Evolutionary conservation across 2,329 filamentous ascomycete genomes (phyloP).

Genomic region (Colletotrichum graminicola): DNA sequence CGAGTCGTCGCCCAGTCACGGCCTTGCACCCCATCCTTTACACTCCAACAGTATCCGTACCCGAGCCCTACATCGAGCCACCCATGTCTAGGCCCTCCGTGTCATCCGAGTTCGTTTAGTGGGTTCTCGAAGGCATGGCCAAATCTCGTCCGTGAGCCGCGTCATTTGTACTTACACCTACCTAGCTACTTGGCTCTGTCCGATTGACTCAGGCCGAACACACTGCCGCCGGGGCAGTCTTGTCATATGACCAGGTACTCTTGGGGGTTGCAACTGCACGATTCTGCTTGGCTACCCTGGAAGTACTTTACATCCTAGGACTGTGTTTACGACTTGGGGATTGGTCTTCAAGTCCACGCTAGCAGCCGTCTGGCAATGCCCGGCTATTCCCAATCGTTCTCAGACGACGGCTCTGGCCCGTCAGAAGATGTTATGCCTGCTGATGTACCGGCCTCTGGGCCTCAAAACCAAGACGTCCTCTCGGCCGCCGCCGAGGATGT

Average conservation of each 20-base stretch:
- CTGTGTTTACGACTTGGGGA: constrained; percentile 5
- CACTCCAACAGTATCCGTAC: constrained; percentile 12
- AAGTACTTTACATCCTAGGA: constrained; percentile 25
- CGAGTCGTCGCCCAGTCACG: constrained; percentile 6
- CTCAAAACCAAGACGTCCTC: constrained; percentile 30
- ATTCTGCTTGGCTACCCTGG: constrained; percentile 5
- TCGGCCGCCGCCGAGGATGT: constrained; percentile 25
- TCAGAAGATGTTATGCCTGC: constrained; percentile 22
- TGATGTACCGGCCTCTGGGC: constrained; percentile 6
- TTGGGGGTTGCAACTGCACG: background rate
- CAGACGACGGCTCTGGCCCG: constrained; percentile 5
- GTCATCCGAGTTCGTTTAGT: constrained; percentile 5
- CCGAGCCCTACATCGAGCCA: background rate
- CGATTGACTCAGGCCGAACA: constrained; percentile 35
- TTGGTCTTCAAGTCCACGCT: constrained; percentile 7
- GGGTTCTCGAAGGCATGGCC: constrained; percentile 4
- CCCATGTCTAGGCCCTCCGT: constrained; percentile 4
- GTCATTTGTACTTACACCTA: constrained; percentile 26
- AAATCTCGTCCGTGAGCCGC: constrained; percentile 31
- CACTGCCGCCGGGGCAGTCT: constrained; percentile 12
- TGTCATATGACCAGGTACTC: constrained; percentile 8
- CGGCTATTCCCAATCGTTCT: constrained; percentile 22
- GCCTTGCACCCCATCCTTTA: background rate
- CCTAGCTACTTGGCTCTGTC: background rate
- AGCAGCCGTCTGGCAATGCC: constrained; percentile 21